Evolutionary conservation across 495 filamentous ascomycete genomes (phyloP).

Genomic region (Apodospora peruviana): DNA sequence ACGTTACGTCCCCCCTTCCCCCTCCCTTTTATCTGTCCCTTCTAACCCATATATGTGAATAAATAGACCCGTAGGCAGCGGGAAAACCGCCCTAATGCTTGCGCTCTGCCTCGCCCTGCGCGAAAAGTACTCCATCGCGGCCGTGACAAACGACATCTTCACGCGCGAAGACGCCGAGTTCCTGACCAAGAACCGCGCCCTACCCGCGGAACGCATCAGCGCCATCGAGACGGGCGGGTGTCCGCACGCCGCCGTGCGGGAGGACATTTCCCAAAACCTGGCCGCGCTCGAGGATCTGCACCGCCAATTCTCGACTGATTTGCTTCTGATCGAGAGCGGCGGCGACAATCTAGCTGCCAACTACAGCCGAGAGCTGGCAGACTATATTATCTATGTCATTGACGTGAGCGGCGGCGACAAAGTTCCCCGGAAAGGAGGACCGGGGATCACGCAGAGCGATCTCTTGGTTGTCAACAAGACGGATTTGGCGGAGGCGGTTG

Average conservation of each 20-base stretch:
- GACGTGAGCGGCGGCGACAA: slow-evolving; percentile 98
- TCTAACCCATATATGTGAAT: neutral
- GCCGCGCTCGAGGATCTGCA: slow-evolving; percentile 87
- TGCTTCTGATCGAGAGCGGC: slow-evolving; percentile 89
- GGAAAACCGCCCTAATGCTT: slow-evolving; percentile 95
- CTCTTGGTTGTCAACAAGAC: slow-evolving; percentile 94
- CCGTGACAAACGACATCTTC: slow-evolving; percentile 99
- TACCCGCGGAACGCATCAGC: slow-evolving; percentile 74
- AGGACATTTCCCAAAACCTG: slow-evolving; percentile 93
- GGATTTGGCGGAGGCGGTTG: slow-evolving; percentile 85
- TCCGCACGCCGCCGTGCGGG: slow-evolving; percentile 94
- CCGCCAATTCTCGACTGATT: slow-evolving; percentile 58
- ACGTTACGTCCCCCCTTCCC: slow-evolving; percentile 22
- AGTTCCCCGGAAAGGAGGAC: slow-evolving; percentile 91
- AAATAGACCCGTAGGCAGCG: slow-evolving; percentile 85
- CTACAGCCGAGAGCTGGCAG: slow-evolving; percentile 87
- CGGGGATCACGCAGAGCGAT: slow-evolving; percentile 93
- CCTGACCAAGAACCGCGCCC: slow-evolving; percentile 77
- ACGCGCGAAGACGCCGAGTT: slow-evolving; percentile 97
- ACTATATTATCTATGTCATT: slow-evolving; percentile 98
- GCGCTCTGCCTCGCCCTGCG: slow-evolving; percentile 78
- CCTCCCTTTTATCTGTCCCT: slow-evolving; percentile 9
- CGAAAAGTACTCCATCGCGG: slow-evolving; percentile 74
- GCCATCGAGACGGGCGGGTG: slow-evolving; percentile 98
- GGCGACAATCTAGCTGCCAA: slow-evolving; percentile 97